Evolutionary conservation across 2,329 filamentous ascomycete species (phyloP).

Genomic region (Colletotrichum truncatum): DNA sequence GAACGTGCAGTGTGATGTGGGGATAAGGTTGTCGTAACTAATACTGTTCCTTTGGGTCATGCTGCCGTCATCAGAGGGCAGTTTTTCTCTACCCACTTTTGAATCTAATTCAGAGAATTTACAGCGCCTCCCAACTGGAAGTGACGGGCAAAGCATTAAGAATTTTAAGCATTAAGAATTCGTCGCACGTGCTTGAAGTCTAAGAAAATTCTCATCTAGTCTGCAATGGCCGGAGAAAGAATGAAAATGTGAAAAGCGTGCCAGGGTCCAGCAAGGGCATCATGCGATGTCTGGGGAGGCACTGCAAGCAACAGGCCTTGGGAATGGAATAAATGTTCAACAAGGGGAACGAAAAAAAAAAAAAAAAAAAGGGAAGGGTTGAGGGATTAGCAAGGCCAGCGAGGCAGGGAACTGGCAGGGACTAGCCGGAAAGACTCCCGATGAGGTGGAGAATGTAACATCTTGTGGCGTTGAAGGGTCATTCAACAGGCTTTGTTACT

Average conservation of each 20-base stretch:
- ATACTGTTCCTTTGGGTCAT: constrained; percentile 1
- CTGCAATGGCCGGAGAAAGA: background rate
- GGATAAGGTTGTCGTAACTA: background rate
- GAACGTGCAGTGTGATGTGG: background rate
- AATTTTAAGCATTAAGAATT: background rate
- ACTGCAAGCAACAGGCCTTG: background rate
- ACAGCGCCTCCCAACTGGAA: background rate
- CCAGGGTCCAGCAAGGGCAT: background rate
- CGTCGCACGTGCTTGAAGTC: background rate
- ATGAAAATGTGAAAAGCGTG: background rate
- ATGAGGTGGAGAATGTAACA: constrained; percentile 4
- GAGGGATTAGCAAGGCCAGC: background rate
- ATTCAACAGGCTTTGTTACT: constrained; percentile 5
- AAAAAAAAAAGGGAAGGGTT: background rate
- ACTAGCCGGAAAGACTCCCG: constrained; percentile 3
- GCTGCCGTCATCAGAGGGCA: background rate
- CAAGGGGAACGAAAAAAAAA: background rate
- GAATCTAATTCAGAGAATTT: background rate
- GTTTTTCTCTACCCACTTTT: background rate
- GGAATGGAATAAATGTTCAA: background rate
- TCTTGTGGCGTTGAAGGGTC: constrained; percentile 20
- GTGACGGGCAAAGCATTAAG: background rate
- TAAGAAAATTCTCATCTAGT: background rate
- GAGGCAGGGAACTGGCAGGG: background rate
- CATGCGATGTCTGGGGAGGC: background rate